Evolutionary conservation across 2,329 filamentous ascomycete species (phyloP).

Genomic region (Laburnicola sp.): DNA sequence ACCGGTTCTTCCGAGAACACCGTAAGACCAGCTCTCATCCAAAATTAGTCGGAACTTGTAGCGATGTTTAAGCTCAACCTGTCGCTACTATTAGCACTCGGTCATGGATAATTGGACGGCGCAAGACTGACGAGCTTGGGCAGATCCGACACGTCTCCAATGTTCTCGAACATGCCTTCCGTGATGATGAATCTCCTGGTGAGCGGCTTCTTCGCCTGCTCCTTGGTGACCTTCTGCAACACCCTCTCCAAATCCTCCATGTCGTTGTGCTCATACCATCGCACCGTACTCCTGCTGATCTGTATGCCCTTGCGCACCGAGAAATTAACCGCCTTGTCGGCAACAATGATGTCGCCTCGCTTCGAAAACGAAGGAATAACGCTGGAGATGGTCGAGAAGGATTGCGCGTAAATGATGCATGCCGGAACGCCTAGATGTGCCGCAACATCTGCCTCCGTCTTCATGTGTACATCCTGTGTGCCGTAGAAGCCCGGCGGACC

Average conservation of each 20-base stretch:
- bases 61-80: constrained; percentile 89
- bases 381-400: constrained; percentile 94
- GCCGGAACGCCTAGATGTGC: constrained; percentile 83
- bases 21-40: constrained; percentile 97
- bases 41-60: constrained; percentile 98
- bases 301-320: constrained; percentile 93
- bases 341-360: constrained; percentile 94
- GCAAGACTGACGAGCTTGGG: constrained; percentile 71
- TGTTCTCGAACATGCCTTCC: constrained; percentile 89
- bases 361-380: constrained; percentile 98
- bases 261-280: constrained; percentile 95
- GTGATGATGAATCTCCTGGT: constrained; percentile 95
- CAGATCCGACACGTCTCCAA: constrained; percentile 81
- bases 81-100: constrained; percentile 12
- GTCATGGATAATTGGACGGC: neutral
- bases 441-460: constrained; percentile 91
- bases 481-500: constrained; percentile 98
- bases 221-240: constrained; percentile 80
- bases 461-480: constrained; percentile 97
- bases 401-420: constrained; percentile 94
- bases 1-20: constrained; percentile 86
- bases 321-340: constrained; percentile 90
- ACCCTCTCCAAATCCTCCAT: constrained; percentile 90
- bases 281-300: constrained; percentile 84
- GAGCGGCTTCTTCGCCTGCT: constrained; percentile 84